Base-by-base conservation (phyloP, 352 stramenopile species). In the Pythium dissimile region DNA sequence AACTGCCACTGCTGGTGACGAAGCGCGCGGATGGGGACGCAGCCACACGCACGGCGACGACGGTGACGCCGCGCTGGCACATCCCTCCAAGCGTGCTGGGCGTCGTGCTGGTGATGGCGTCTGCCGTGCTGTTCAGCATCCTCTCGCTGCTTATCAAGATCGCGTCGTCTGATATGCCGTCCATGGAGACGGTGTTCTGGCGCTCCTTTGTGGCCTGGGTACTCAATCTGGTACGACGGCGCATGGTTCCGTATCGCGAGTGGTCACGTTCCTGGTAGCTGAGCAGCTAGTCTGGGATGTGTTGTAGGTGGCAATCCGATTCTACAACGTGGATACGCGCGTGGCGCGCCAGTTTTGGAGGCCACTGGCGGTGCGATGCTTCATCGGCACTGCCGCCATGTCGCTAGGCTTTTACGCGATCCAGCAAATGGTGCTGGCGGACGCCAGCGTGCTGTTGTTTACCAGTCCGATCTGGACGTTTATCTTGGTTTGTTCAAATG, bases 151-250 rank as follows among this genome's bases (percentile, higher is more conserved):
- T 86, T 15, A 71, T 82, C 60, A 84, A 86, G 54, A 73, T 74
- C 27, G 67, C 65, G 37, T 57, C 66, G 11, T 65, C 69, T 35
- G 67, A 66, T 16, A 62, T 89, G 53, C 60, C 73, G 26, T 66
- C 70, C 12, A 78, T 86, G 52, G 77, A 89, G 54, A 76, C 65
- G 13, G 62, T 88, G 35, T 89, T 87, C 52, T 89, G 77, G 77
- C 75, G 74, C 16, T 79, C 71, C 10, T 50, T 80, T 31, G 67
- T 84, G 13, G 72, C 77, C 9, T 84, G 63, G 71, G 6, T 78
- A 12, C 49, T 86, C 31, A 89, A 77, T 23, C 26, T 83, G 2
- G 77, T 84, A 71, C 43, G 69, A 59, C n/a, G n/a, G n/a, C n/a
- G n/a, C n/a, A n/a, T n/a, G n/a, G n/a, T n/a, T n/a, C n/a, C n/a